These are phyloP conservation scores for Penicillium sclerotigenum DNA, from an alignment of 2,329 filamentous ascomycete species.

Conservation along the genomic window DNA sequence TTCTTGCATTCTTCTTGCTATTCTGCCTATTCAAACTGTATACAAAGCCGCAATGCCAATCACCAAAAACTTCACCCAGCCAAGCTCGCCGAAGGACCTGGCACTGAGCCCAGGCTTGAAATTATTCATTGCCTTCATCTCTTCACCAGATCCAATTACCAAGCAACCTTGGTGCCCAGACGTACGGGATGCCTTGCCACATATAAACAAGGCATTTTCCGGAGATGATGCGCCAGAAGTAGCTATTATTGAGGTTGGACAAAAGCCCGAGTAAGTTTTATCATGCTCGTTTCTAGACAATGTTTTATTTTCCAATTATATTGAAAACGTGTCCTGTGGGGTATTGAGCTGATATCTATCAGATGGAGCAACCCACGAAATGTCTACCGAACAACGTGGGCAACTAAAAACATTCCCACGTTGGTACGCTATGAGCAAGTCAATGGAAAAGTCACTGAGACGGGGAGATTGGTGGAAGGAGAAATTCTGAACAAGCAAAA, in stretches of 20 bases:
- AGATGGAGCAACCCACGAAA: conserved; percentile 40
- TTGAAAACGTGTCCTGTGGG: background rate
- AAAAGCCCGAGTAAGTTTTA: conserved; percentile 33
- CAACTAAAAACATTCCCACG: conserved; percentile 35
- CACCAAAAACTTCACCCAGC: conserved; percentile 20
- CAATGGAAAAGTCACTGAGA: conserved; percentile 30
- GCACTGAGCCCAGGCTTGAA: conserved; percentile 17
- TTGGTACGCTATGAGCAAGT: conserved; percentile 35
- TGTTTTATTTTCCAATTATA: background rate
- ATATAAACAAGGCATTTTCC: conserved; percentile 32
- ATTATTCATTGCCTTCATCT: conserved; percentile 39
- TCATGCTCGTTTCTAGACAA: background rate
- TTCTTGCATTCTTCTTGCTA: no score
- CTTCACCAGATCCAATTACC: conserved; percentile 36
- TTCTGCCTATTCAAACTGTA: no score
- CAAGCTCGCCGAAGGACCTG: conserved; percentile 15
- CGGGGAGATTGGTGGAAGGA: conserved; percentile 31
- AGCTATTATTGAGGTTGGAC: conserved; percentile 37
- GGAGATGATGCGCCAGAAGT: conserved; percentile 23
- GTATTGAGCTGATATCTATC: background rate
- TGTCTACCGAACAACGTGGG: conserved; percentile 37
- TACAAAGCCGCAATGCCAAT: conserved; percentile 27
- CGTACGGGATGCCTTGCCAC: conserved; percentile 37
- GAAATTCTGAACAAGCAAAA: conserved; percentile 31
- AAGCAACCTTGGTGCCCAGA: conserved; percentile 43